Evolutionary conservation across 495 filamentous ascomycete species (phyloP).

Genomic region (Neohortaea acidophila): DNA sequence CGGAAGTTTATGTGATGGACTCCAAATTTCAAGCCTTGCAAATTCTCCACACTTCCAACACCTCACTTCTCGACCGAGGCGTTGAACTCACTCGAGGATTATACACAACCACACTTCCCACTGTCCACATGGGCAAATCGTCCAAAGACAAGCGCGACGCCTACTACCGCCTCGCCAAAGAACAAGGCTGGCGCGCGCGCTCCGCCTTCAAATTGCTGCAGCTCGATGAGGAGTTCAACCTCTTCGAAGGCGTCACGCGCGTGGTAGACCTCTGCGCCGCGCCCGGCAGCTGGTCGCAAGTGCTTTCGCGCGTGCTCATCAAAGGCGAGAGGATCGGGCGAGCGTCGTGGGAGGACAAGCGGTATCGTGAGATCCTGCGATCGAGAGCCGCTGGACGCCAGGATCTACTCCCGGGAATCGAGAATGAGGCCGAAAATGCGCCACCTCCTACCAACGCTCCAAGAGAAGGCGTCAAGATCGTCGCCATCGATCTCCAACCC

Average conservation of each 20-base stretch:
- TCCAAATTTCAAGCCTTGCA: no score
- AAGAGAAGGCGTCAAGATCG: conserved; percentile 71
- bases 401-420: neutral
- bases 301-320: conserved; percentile 80
- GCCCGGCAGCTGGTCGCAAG: conserved; percentile 92
- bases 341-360: conserved; percentile 68
- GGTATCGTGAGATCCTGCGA: conserved; percentile 28
- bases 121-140: conserved; percentile 80
- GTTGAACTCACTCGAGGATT: no score
- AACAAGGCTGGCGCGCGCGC: conserved; percentile 93
- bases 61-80: no score
- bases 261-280: conserved; percentile 95
- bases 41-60: no score
- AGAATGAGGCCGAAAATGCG: conserved; percentile 20
- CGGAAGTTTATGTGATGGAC: no score
- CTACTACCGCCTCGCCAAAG: conserved; percentile 94
- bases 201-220: conserved; percentile 95
- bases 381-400: conserved; percentile 1
- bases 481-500: conserved; percentile 87
- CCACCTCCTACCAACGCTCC: conserved; percentile 27
- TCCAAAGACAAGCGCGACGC: conserved; percentile 97
- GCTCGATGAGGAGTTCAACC: conserved; percentile 90
- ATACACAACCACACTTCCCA: no score
- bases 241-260: conserved; percentile 72
- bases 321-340: conserved; percentile 82